These are phyloP conservation scores for Rosa hybrid DNA, from an alignment of 331 rosid species.

Conservation along the genomic window DNA sequence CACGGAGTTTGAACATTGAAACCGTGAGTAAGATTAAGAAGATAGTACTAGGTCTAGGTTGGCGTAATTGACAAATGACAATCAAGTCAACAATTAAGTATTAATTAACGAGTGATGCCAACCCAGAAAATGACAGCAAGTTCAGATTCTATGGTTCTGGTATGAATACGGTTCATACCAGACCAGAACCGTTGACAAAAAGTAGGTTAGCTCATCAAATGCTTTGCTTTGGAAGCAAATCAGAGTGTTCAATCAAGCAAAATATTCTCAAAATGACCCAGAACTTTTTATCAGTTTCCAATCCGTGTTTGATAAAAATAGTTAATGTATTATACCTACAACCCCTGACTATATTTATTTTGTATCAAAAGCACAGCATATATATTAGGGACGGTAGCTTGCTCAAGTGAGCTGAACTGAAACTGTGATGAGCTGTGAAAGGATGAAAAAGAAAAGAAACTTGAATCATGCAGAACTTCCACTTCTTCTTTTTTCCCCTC, in stretches of 20 bases:
- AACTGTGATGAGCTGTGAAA: background rate
- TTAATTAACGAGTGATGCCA: background rate
- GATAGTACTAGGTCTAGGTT: background rate
- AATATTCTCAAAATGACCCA: background rate
- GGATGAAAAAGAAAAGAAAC: background rate
- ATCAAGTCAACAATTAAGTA: constrained; percentile 23
- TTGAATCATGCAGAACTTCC: background rate
- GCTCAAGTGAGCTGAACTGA: background rate
- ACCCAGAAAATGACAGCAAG: constrained; percentile 2
- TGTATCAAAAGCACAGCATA: background rate
- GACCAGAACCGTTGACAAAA: constrained; percentile 25
- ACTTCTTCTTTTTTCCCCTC: constrained; percentile 31
- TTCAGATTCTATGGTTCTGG: background rate
- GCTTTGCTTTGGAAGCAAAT: constrained; percentile 6
- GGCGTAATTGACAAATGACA: constrained; percentile 8
- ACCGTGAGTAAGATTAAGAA: constrained; percentile 2
- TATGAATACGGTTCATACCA: constrained; percentile 9
- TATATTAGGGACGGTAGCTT: background rate
- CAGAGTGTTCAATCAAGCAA: background rate
- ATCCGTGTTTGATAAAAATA: background rate
- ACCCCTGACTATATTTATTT: background rate
- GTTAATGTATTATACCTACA: background rate
- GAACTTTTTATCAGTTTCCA: background rate
- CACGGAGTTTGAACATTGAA: constrained; percentile 24
- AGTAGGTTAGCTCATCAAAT: background rate